Evolutionary conservation across 306 rosid species (phyloP), one percentile per base, ranked within the genome.

Genomic region (Heteromeles arbutifolia): DNA sequence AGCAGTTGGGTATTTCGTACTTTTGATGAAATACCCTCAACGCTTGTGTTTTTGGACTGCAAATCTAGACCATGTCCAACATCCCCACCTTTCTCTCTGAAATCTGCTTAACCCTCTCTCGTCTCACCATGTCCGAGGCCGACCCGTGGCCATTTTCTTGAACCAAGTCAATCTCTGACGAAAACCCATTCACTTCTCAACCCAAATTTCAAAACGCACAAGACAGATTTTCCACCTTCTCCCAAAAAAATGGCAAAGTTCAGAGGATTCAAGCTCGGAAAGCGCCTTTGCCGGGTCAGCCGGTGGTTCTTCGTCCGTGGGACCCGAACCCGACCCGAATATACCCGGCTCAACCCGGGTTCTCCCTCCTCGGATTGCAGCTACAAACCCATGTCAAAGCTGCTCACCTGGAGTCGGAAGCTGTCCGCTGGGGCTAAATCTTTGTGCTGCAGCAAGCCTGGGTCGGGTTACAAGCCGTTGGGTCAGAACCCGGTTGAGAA

Each of bases 81-180:
- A 90, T 87, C 72, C 94, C 98, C 48, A 34, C 69, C 1, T 85
- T 87, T 54, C 87, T 90, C 32, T 87, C 91, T 77, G 90, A 92
- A 77, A 75, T 85, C 71, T 87, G 90, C 68, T 84, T 88, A 67
- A 74, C 90, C 18, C 83, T 72, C 53, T 92, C 72, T 31, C 92
- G 92, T 5, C 82, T 90, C 7, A 79, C 88, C 77, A 92, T 92
- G 85, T 92, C 96, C 79, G 83, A 67, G 0, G 89, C 98, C 8
- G 94, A 90, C 69, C 95, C 95, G 15, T 89, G 95, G 90, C 88
- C 89, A 14, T 92, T 89, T 57, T 94, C 88, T 15, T 87, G 29
- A 79, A 8, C 75, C 73, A 24, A 67, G 32, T 68, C 48, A 3
- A 19, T 59, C 3, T 8, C 74, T 72, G 62, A 44, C 21, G 71